phyloP scores from a whole-genome alignment of 2,329 filamentous ascomycete genomes.

The Epichloe gansuensis region DNA sequence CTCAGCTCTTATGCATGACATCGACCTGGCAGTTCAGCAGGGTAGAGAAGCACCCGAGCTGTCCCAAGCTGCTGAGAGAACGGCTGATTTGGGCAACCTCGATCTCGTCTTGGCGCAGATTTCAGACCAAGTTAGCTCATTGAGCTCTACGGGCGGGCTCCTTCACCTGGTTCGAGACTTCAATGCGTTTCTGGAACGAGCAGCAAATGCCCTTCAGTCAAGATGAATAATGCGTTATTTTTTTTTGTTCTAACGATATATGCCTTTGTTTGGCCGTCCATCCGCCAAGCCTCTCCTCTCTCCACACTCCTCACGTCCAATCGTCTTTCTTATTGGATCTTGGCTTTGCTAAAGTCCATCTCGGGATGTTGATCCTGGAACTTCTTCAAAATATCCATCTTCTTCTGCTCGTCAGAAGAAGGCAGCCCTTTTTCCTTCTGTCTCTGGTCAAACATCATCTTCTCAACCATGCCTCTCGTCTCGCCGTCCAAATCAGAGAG shows the following conservation, averaged over 20 bases:
- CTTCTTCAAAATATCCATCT: constrained; percentile 81
- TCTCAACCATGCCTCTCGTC: constrained; percentile 95
- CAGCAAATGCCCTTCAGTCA: constrained; percentile 42
- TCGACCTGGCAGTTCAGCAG: constrained; percentile 44
- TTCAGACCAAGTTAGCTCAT: constrained; percentile 38
- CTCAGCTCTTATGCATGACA: constrained; percentile 47
- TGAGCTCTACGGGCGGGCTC: constrained; percentile 35
- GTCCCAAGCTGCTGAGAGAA: constrained; percentile 31
- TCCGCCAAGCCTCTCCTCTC: neutral
- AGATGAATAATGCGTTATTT: constrained; percentile 15
- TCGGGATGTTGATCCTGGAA: constrained; percentile 72
- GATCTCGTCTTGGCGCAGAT: constrained; percentile 44
- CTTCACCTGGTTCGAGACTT: constrained; percentile 47
- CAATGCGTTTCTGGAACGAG: constrained; percentile 50
- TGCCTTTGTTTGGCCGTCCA: neutral
- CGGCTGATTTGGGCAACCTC: constrained; percentile 40
- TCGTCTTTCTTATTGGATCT: constrained; percentile 38
- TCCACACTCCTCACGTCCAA: neutral
- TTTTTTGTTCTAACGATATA: neutral
- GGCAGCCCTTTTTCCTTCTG: constrained; percentile 86
- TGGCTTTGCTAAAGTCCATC: constrained; percentile 60
- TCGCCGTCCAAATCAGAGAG: constrained; percentile 87
- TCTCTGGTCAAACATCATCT: constrained; percentile 99
- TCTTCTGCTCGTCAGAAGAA: constrained; percentile 89
- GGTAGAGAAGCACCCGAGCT: constrained; percentile 36